Percentiles rank a stretch among this genome's conserved stretches.
These are phyloP conservation scores for Byssothecium circinans DNA, from an alignment of 2,329 filamentous ascomycete genomes.

Conservation along the genomic window DNA sequence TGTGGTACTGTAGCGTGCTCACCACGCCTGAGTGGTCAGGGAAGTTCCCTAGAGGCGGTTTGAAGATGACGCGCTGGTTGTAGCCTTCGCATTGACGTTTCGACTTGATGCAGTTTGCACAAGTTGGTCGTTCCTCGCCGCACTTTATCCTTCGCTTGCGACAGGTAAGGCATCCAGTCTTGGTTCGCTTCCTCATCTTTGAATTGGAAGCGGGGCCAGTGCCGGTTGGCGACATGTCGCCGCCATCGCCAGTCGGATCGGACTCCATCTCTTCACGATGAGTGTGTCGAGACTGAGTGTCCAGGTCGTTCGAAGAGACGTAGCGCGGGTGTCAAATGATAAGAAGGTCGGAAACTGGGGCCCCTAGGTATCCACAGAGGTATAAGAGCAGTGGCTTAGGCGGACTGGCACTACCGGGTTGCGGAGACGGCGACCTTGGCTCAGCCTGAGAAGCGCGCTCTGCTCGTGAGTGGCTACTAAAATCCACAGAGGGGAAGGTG, in stretches of 20 bases:
- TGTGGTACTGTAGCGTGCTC: constrained; percentile 43
- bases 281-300: not conserved
- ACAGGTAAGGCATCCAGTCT: constrained; percentile 92
- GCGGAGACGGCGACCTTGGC: constrained; percentile 17
- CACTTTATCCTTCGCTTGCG: constrained; percentile 96
- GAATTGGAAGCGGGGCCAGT: constrained; percentile 22
- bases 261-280: constrained; percentile 23
- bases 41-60: constrained; percentile 65
- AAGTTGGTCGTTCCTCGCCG: constrained; percentile 82
- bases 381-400: constrained; percentile 8
- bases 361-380: constrained; percentile 7
- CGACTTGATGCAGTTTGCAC: constrained; percentile 83
- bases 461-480: constrained; percentile 23
- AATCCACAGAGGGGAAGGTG: constrained; percentile 30
- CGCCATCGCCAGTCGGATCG: constrained; percentile 21
- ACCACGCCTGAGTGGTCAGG: constrained; percentile 41
- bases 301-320: constrained; percentile 9
- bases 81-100: constrained; percentile 84
- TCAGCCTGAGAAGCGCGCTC: constrained; percentile 23
- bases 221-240: constrained; percentile 34
- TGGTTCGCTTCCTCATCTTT: constrained; percentile 63
- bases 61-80: constrained; percentile 79
- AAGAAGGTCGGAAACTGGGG: constrained; percentile 8
- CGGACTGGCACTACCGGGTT: constrained; percentile 5
- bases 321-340: constrained; percentile 6